phyloP scores from a whole-genome alignment of 176 grass and related monocot genomes.

The Dendrocalamus sinicus region DNA sequence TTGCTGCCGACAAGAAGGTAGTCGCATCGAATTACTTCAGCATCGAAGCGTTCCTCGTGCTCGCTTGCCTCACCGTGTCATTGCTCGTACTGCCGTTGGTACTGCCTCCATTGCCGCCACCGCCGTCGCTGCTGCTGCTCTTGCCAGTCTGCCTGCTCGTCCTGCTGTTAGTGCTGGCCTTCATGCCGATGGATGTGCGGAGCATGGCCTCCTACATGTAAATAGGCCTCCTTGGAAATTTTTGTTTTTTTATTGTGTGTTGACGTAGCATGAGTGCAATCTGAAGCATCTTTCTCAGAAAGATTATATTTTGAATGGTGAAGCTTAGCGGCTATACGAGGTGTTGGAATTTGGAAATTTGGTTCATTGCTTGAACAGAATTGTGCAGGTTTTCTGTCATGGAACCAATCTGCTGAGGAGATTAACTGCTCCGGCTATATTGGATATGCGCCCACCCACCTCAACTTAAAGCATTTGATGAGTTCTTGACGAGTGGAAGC shows the following conservation, averaged over 20 bases:
- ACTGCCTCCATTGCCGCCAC: constrained; percentile 75
- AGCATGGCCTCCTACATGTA: constrained; percentile 66
- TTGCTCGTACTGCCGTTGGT: constrained; percentile 74
- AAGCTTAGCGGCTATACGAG: constrained; percentile 24
- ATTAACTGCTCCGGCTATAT: neutral
- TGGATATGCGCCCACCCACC: neutral
- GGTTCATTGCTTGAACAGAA: neutral
- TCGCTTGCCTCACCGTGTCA: constrained; percentile 53
- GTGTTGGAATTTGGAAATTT: constrained; percentile 2
- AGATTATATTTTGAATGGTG: constrained; percentile 28
- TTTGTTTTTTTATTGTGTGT: constrained; percentile 24
- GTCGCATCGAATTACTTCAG: constrained; percentile 57
- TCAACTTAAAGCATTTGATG: neutral
- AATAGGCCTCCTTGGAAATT: neutral
- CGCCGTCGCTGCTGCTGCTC: constrained; percentile 65
- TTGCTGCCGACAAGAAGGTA: constrained; percentile 30
- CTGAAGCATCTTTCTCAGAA: neutral
- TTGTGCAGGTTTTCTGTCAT: constrained; percentile 10
- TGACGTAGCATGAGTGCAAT: constrained; percentile 37
- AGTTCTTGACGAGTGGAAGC: neutral
- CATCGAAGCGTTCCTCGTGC: constrained; percentile 53
- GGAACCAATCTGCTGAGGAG: neutral
- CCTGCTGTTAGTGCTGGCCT: constrained; percentile 64
- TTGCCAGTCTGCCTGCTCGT: constrained; percentile 64
- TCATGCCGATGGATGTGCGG: constrained; percentile 63